Conservation (phyloP, 2,329 filamentous ascomycete species). For the Fusarium sp. region DNA sequence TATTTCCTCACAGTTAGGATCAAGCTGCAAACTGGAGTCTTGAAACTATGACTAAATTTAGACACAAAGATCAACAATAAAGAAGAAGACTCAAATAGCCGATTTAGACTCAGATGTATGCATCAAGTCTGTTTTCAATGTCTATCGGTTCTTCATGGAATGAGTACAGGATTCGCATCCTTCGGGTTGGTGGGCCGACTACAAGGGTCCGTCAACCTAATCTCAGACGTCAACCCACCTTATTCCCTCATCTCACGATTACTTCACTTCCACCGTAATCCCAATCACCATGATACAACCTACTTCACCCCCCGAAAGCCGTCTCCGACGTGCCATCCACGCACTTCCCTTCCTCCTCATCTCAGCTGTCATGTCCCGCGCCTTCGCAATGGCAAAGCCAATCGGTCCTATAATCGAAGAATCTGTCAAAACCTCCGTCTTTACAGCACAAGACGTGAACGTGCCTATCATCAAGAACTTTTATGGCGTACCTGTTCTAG, state of each 20-base stretch:
- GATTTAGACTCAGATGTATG: neutral
- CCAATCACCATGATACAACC: neutral
- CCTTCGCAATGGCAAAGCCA: conserved; percentile 33
- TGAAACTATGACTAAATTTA: no score
- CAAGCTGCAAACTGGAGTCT: no score
- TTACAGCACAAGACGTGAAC: neutral
- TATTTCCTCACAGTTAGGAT: no score
- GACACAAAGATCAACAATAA: no score
- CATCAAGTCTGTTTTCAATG: no score
- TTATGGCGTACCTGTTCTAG: conserved; percentile 35
- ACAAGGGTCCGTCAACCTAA: neutral
- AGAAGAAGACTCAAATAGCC: no score
- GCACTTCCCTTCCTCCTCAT: conserved; percentile 36
- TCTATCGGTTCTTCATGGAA: no score
- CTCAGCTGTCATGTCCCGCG: conserved; percentile 31
- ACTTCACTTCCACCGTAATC: neutral
- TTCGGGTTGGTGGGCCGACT: conserved; percentile 1
- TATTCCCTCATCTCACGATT: neutral
- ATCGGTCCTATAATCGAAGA: conserved; percentile 17
- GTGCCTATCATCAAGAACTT: conserved; percentile 29
- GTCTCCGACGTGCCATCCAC: conserved; percentile 25
- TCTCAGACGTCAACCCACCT: neutral
- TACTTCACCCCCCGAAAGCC: neutral
- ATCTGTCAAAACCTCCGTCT: neutral
- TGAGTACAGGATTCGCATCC: neutral